Base-by-base conservation (phyloP, 2,329 filamentous ascomycete species). In the Fusarium torulosum region DNA sequence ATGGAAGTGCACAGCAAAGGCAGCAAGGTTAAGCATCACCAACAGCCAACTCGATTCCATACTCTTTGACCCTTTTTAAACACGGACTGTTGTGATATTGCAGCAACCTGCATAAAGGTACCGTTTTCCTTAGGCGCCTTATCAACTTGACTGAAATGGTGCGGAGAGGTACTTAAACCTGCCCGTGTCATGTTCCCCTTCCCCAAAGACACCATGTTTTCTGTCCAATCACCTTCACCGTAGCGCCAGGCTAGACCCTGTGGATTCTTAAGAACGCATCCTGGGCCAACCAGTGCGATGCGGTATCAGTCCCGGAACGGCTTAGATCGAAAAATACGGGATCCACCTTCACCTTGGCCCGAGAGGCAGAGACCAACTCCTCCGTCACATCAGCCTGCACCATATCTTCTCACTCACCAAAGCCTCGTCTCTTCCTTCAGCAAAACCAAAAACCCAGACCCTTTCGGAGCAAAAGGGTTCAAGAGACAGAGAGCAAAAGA, bases 351-450 rank as follows among this genome's bases (percentile, higher is more conserved):
- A 69, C 61, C 49, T 53, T 56, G 47, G 46, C 42, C 61, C 61
- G 46, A 57, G 47, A 49, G 51, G 46, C 55, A 62, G 65, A 64
- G 40, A 55, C 65, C 52, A 55, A 67, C 66, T 69, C 66, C 66
- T 69, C 65, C 61, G 61, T 69, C 66, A 69, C 66, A 69, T 69
- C 66, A 68, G 66, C 65, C 66, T 68, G 61, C 65, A 68, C 66
- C 60, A 69, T 49, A 69, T 67, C 66, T 69, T 63, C 41, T 53
- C 49, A 63, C 66, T 69, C 66, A 67, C 66, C 66, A 69, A 67
- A 69, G 66, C 66, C 66, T 69, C 66, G 66, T 37, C 35, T 37
- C 35, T 37, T 19, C 35, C n/a, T 17, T 69, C 66, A 69, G 66
- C 66, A 69, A 37, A 35, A 35, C 53, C 49, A 41, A 53, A 53